Percentiles rank a stretch among this genome's conserved stretches.
phyloP scores from a whole-genome alignment of 2,329 filamentous ascomycete genomes.

The Fusarium sp. region DNA sequence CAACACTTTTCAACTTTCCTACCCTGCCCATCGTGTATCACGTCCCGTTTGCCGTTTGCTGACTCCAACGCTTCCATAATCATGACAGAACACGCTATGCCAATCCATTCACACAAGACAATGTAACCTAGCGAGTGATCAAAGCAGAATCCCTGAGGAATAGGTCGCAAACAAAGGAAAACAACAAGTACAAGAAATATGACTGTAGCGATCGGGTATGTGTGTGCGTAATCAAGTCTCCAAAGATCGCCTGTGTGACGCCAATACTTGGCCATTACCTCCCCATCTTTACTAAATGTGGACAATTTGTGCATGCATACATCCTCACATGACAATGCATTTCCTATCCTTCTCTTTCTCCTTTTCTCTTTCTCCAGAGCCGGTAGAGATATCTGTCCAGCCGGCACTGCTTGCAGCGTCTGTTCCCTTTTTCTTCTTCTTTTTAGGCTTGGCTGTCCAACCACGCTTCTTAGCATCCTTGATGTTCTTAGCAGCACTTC shows the following conservation, averaged over 20 bases:
- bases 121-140: slow-evolving; percentile 32
- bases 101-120: slow-evolving; percentile 31
- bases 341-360: slow-evolving; percentile 65
- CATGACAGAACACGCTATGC: slow-evolving; percentile 31
- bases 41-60: slow-evolving; percentile 26
- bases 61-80: slow-evolving; percentile 40
- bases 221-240: slow-evolving; percentile 35
- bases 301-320: slow-evolving; percentile 12
- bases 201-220: slow-evolving; percentile 39
- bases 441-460: slow-evolving; percentile 64
- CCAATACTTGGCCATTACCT: slow-evolving; percentile 26
- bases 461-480: slow-evolving; percentile 72
- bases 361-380: slow-evolving; percentile 47
- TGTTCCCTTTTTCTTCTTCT: slow-evolving; percentile 58
- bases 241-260: slow-evolving; percentile 14
- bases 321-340: slow-evolving; percentile 67
- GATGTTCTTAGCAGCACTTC: slow-evolving; percentile 74
- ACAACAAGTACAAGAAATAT: slow-evolving; percentile 23
- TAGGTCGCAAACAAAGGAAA: slow-evolving; percentile 10
- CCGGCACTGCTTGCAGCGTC: slow-evolving; percentile 63
- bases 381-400: slow-evolving; percentile 68
- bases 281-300: slow-evolving; percentile 1
- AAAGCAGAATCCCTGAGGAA: slow-evolving; percentile 15
- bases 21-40: slow-evolving; percentile 5
- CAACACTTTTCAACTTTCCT: slow-evolving; percentile 9